Evolutionary conservation across 2,329 filamentous ascomycete genomes (phyloP).

Genomic region (Lachnellula occidentalis): DNA sequence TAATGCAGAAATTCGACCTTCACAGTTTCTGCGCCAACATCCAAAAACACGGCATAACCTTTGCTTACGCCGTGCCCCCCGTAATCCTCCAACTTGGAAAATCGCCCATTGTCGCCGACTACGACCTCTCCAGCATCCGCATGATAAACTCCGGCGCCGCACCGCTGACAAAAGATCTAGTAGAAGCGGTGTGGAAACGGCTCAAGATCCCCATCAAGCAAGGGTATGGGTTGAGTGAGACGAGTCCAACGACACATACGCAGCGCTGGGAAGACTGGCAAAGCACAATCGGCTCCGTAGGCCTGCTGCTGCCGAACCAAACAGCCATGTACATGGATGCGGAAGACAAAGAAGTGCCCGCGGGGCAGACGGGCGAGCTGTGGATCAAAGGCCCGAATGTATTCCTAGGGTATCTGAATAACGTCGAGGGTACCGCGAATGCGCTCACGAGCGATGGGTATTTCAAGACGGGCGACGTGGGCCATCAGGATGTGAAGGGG

Average conservation of each 20-base stretch:
- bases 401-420: conserved; percentile 74
- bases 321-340: conserved; percentile 73
- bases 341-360: conserved; percentile 54
- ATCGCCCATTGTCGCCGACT: conserved; percentile 69
- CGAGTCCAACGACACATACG: conserved; percentile 70
- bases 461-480: conserved; percentile 88
- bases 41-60: conserved; percentile 68
- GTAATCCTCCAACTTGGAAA: conserved; percentile 78
- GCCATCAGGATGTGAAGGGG: conserved; percentile 68
- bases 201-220: conserved; percentile 81
- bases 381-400: conserved; percentile 77
- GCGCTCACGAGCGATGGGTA: conserved; percentile 72
- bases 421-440: conserved; percentile 62
- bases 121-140: conserved; percentile 71
- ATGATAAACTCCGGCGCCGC: conserved; percentile 88
- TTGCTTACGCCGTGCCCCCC: conserved; percentile 77
- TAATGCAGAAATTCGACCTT: conserved; percentile 83
- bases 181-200: conserved; percentile 67
- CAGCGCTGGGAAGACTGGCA: conserved; percentile 74
- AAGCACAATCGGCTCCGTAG: conserved; percentile 70
- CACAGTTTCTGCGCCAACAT: conserved; percentile 72
- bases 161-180: conserved; percentile 74
- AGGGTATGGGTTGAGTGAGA: conserved; percentile 87
- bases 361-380: conserved; percentile 63
- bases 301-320: conserved; percentile 72